phyloP scores from a whole-genome alignment of 352 stramenopile species.

The Globisporangium carolinianum region DNA sequence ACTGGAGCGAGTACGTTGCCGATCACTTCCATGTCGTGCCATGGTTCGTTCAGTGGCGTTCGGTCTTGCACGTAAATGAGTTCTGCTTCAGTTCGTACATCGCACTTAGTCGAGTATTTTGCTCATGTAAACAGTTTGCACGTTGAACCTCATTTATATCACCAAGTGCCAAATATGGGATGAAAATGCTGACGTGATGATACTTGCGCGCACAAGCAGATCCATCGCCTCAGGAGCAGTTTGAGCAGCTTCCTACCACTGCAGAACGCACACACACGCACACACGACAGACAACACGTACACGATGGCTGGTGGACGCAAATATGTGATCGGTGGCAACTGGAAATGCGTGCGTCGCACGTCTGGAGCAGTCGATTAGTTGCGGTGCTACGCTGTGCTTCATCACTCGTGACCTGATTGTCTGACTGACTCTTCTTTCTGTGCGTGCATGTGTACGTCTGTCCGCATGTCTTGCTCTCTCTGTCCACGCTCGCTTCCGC shows the following conservation, averaged over 20 bases:
- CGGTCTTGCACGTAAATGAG: too few relatives aligned
- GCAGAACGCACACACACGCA: too few relatives aligned
- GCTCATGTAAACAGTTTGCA: background rate
- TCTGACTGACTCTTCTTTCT: background rate
- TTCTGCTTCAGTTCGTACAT: background rate
- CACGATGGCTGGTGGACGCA: conserved; percentile 31
- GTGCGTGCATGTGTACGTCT: background rate
- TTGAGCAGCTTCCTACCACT: background rate
- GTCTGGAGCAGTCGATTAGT: background rate
- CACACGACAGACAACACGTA: too few relatives aligned
- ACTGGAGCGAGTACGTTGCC: too few relatives aligned
- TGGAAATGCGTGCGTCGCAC: conserved; percentile 90
- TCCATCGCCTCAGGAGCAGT: background rate
- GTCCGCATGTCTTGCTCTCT: background rate
- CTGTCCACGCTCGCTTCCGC: background rate
- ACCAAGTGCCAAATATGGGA: too few relatives aligned
- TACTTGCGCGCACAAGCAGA: background rate
- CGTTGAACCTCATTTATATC: background rate
- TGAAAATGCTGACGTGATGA: background rate
- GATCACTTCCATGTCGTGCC: too few relatives aligned
- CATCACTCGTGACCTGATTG: background rate
- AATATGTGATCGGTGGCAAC: conserved; percentile 91
- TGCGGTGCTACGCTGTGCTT: background rate
- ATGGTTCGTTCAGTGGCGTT: too few relatives aligned
- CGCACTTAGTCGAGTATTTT: background rate